Evolutionary conservation across 139 green algal species (phyloP).

Genomic region (Chlorella vulgaris): DNA sequence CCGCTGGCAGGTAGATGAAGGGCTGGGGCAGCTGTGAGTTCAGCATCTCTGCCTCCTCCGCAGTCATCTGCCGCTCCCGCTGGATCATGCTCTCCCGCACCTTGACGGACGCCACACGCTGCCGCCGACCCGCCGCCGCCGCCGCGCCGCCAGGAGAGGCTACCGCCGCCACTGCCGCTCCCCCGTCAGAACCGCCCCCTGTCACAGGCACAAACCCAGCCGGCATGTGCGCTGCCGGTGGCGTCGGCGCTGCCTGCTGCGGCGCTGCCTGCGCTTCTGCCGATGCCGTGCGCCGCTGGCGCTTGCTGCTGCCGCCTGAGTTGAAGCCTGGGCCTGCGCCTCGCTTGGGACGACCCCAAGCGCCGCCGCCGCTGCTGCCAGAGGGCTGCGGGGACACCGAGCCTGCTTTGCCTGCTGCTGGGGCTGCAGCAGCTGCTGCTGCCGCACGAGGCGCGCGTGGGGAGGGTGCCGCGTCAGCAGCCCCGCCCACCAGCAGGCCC

Average conservation of each 20-base stretch:
- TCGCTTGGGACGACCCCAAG: too few relatives aligned
- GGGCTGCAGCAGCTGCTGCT: not conserved
- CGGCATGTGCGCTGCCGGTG: too few relatives aligned
- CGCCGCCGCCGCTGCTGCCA: not conserved
- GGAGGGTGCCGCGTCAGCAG: too few relatives aligned
- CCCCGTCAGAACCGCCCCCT: too few relatives aligned
- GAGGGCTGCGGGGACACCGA: not conserved
- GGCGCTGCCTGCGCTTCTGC: not conserved
- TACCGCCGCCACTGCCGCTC: too few relatives aligned
- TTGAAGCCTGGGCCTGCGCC: not conserved
- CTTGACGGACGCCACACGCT: conserved; percentile 19
- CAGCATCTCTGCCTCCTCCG: conserved; percentile 18
- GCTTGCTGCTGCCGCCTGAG: not conserved
- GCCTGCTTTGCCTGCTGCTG: not conserved
- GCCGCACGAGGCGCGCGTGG: not conserved
- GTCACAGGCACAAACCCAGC: too few relatives aligned
- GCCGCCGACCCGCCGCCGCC: conserved; percentile 13
- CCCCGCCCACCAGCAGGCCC: too few relatives aligned
- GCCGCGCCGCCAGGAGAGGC: not conserved
- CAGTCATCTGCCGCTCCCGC: conserved; percentile 31
- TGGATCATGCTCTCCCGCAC: conserved; percentile 27
- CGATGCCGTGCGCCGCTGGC: not conserved
- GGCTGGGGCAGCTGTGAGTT: conserved; percentile 16
- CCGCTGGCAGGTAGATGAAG: conserved; percentile 7
- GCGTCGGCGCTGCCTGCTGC: not conserved